Conservation (phyloP, 768 basidiomycete species). For the Lanmaoa pseudosensibilis region DNA sequence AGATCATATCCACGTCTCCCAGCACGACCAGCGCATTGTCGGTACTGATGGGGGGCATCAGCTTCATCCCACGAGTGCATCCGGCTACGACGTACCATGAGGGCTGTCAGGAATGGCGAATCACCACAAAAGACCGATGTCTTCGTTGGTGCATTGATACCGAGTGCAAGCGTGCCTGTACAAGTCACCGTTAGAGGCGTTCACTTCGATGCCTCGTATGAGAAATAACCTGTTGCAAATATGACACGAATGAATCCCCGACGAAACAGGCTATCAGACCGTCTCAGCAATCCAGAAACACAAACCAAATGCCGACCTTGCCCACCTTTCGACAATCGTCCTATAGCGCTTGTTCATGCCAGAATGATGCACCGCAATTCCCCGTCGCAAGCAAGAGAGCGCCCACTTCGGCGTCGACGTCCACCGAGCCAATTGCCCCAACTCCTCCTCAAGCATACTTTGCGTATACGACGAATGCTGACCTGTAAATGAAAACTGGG, state of each 20-base stretch:
- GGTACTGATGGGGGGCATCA: constrained; percentile 44
- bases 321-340: constrained; percentile 55
- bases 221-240: constrained; percentile 56
- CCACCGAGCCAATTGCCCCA: constrained; percentile 36
- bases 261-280: constrained; percentile 45
- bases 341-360: constrained; percentile 69
- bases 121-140: constrained; percentile 65
- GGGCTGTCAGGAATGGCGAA: constrained; percentile 58
- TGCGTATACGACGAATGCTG: constrained; percentile 42
- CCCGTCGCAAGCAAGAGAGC: constrained; percentile 50
- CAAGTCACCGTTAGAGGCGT: not conserved
- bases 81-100: constrained; percentile 45
- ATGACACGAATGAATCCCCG: constrained; percentile 62
- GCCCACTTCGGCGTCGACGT: constrained; percentile 44
- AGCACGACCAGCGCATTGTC: constrained; percentile 73
- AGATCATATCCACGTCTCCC: constrained; percentile 72
- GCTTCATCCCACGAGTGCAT: not conserved
- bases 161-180: constrained; percentile 66
- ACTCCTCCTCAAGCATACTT: constrained; percentile 49
- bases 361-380: constrained; percentile 68
- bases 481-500: constrained; percentile 61
- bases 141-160: constrained; percentile 73
- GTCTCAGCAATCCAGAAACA: not conserved
- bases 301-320: not conserved
- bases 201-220: not conserved